These are phyloP conservation scores for Cryptococcus maquisensis DNA, from an alignment of 1,284 basidiomycete species.

Conservation along the genomic window DNA sequence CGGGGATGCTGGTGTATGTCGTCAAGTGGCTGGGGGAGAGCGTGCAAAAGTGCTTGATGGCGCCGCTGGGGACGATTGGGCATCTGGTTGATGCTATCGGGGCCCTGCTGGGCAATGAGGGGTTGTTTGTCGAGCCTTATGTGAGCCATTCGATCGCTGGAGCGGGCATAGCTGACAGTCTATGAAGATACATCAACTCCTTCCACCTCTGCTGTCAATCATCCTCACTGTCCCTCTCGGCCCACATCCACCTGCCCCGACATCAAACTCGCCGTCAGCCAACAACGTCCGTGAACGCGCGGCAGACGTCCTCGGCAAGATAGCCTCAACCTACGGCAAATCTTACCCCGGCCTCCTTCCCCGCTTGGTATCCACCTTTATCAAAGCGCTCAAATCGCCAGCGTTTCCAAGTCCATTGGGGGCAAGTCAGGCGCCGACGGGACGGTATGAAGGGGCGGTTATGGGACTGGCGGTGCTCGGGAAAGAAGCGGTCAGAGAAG, in stretches of 20 bases:
- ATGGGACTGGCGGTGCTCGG: slow-evolving; percentile 77
- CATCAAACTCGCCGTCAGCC: slow-evolving; percentile 45
- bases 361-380: slow-evolving; percentile 80
- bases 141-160: slow-evolving; percentile 53
- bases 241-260: slow-evolving; percentile 34
- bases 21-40: slow-evolving; percentile 92
- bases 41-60: slow-evolving; percentile 56
- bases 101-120: slow-evolving; percentile 75
- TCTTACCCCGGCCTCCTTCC: slow-evolving; percentile 53
- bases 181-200: slow-evolving; percentile 82
- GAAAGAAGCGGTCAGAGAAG: slow-evolving; percentile 72
- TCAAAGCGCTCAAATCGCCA: slow-evolving; percentile 63
- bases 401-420: slow-evolving; percentile 42
- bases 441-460: slow-evolving; percentile 78
- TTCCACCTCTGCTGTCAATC: slow-evolving; percentile 86
- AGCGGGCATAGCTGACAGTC: too few relatives aligned
- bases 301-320: slow-evolving; percentile 73
- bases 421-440: slow-evolving; percentile 50
- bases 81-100: slow-evolving; percentile 76
- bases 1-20: slow-evolving; percentile 90
- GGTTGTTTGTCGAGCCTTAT: slow-evolving; percentile 94
- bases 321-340: slow-evolving; percentile 53
- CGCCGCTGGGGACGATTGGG: slow-evolving; percentile 64
- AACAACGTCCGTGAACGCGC: slow-evolving; percentile 67
- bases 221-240: slow-evolving; percentile 77